Base-by-base conservation (phyloP, 331 rosid genomes). In the Pyrus hybrid region DNA sequence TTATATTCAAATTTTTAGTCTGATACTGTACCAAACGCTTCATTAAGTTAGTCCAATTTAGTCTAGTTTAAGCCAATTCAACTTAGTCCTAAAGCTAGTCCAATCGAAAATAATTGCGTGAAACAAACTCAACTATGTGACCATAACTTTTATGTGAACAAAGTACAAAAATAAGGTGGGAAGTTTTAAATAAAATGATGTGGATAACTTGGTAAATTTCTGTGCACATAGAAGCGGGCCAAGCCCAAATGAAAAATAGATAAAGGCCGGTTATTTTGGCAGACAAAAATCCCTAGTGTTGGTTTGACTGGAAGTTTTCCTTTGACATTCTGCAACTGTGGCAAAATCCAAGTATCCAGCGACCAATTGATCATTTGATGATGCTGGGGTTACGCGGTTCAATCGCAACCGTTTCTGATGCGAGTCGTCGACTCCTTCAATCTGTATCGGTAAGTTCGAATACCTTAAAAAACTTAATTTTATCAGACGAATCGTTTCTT, bases 381-480 rank as follows among this genome's bases (percentile, higher is more conserved):
- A 37, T 89, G 91, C 67, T 87, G 63, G 86, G 88, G 25, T 68
- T 81, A 30, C 71, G 82, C 43, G 54, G 43, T 43, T 74, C 80
- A 6, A 62, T 21, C 0, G 77, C 83, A 65, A 16, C 63, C 3
- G 69, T 77, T 66, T 81, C 86, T 9, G 79, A 87, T n/a, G 33
- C 76, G 20, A 76, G 82, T 75, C 81, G 37, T 66, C 78, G 77
- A 65, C 82, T 89, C 66, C 85, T 84, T 8, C 87, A 78, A 82
- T 81, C 75, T 65, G 72, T 89, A 43, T 62, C 83, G 12, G 93
- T 87, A 22, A 81, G 84, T 83, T 54, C 68, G 3, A 3, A 67
- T 43, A 28, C 43, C 67, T 2, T 26, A 5, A 11, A 14, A 35
- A 29, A 6, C 21, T 3, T 32, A 18, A 17, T 17, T 72, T 47